A percentile compares a stretch with the other conserved stretches of the same genome.
These are phyloP conservation scores for Acidomyces sp. DNA, from an alignment of 495 filamentous ascomycete genomes.

Conservation along the genomic window DNA sequence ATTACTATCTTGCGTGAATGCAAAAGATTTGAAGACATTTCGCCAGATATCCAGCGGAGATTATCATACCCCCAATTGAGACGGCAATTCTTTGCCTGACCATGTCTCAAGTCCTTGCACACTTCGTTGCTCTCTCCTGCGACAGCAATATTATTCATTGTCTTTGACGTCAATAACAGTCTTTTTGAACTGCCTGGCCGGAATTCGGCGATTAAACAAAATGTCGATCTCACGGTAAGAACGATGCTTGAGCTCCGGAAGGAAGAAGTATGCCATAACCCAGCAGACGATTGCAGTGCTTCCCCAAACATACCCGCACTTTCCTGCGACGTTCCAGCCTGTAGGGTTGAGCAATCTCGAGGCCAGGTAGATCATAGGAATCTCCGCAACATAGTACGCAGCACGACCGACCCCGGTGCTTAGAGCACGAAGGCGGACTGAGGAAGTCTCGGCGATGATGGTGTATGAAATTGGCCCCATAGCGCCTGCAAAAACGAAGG, in stretches of 20 bases:
- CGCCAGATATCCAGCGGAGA: too few relatives aligned
- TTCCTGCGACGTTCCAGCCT: conserved; percentile 33
- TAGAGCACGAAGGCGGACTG: conserved; percentile 30
- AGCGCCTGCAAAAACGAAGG: conserved; percentile 30
- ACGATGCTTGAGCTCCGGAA: conserved; percentile 32
- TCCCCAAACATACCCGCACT: conserved; percentile 32
- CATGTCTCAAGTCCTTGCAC: too few relatives aligned
- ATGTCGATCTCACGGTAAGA: conserved; percentile 13
- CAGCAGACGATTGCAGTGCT: conserved; percentile 22
- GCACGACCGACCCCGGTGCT: conserved; percentile 30
- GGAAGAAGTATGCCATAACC: conserved; percentile 32
- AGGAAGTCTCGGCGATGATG: conserved; percentile 29
- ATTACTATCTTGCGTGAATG: too few relatives aligned
- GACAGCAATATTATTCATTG: conserved; percentile 10
- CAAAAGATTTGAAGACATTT: too few relatives aligned
- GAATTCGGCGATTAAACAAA: conserved; percentile 7
- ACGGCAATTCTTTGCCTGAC: too few relatives aligned
- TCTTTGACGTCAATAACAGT: conserved; percentile 11
- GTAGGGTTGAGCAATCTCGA: conserved; percentile 30
- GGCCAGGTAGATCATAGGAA: conserved; percentile 26
- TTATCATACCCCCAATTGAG: too few relatives aligned
- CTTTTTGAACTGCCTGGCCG: conserved; percentile 10
- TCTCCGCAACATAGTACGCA: conserved; percentile 26
- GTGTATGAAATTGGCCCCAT: conserved; percentile 34
- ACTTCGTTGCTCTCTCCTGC: too few relatives aligned